Percentiles rank a stretch among this genome's conserved stretches.
Conservation (phyloP, 2,329 filamentous ascomycete genomes). For the Ustulina deusta region DNA sequence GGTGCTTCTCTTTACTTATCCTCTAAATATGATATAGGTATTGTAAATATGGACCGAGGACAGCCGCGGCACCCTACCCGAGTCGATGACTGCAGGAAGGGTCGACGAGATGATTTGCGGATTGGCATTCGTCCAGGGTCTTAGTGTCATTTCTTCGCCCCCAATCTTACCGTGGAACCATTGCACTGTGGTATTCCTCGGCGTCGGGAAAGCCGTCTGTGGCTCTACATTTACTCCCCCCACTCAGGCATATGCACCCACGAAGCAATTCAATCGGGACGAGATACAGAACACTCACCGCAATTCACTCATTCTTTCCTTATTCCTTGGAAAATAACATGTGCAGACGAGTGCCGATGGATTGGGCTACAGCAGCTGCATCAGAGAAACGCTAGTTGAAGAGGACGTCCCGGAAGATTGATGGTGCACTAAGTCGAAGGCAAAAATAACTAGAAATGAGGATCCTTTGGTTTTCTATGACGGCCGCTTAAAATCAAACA, state of each 20-base stretch:
- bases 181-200: conserved; percentile 9
- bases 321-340: background rate
- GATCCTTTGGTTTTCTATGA: conserved; percentile 31
- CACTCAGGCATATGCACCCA: conserved; percentile 1
- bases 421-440: background rate
- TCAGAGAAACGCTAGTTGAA: background rate
- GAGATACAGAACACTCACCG: background rate
- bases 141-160: conserved; percentile 20
- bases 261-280: background rate
- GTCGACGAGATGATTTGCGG: background rate
- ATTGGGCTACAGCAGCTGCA: background rate
- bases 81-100: background rate
- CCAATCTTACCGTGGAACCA: conserved; percentile 22
- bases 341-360: background rate
- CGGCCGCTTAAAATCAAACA: conserved; percentile 72
- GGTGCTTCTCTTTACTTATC: background rate
- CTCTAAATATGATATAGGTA: background rate
- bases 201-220: conserved; percentile 24
- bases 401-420: background rate
- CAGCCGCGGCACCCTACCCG: background rate
- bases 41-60: background rate
- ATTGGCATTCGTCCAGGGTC: background rate
- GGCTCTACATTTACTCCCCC: conserved; percentile 6
- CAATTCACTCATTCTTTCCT: background rate
- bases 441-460: background rate